Base-by-base conservation (phyloP, 2,329 filamentous ascomycete genomes). In the Drechslera avenae region DNA sequence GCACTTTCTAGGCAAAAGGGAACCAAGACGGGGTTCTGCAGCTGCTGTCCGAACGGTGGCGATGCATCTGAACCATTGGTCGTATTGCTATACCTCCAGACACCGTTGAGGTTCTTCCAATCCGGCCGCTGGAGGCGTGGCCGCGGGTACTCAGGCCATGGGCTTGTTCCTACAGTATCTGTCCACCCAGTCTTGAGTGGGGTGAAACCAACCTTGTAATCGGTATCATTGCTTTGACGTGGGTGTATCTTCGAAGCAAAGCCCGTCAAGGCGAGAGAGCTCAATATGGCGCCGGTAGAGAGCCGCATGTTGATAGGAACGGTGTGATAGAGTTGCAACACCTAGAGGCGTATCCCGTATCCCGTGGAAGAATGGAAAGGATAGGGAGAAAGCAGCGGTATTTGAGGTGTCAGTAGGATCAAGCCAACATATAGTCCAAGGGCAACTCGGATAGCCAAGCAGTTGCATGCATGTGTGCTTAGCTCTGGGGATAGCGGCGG, bases 71-170 rank as follows among this genome's bases (percentile, higher is more conserved):
- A 78, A 31, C 71, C 64, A 5, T 74, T 59, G 28, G 68, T 63
- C 0, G 77, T 77, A 57, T 74, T 71, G 33, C 75, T 74, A 64
- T 78, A 85, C 2, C 78, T 80, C 83, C 83, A 85, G 4, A 85
- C 77, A 0, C 83, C 83, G 50, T 85, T 85, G 5, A 85, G 73
- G 36, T 75, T 83, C 64, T 80, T 72, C 83, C 83, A 86, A 4
- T 71, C 60, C 4, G 80, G 73, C 4, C 83, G 79, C 30, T 77
- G 76, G 7, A 85, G 77, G 57, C 81, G 81, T 2, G 83, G 83
- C 0, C 83, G 79, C 8, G 83, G 83, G 56, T 85, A 78, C 40
- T 85, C 80, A 1, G 80, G 80, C 82, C 82, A 84, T 0, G 82
- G 81, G 32, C 79, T 70, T 1, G 74, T 81, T 28, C 81, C 81